Evolutionary conservation across 768 basidiomycete species (phyloP).

Genomic region (Tylopilus sp.): DNA sequence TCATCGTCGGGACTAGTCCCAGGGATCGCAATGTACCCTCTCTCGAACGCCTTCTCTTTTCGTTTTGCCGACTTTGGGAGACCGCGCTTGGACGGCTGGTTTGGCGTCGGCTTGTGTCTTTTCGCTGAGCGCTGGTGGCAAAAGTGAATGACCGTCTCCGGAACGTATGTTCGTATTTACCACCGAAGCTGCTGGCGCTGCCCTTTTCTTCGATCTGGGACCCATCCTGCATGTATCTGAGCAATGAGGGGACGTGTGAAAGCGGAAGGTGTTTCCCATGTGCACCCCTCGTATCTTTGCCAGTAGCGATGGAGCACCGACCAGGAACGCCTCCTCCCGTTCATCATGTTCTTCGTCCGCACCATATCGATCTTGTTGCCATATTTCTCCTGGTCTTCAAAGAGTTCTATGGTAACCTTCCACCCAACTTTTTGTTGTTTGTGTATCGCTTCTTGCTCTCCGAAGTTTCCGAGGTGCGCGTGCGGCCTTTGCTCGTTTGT

Average conservation of each 20-base stretch:
- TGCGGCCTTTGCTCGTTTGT: background rate
- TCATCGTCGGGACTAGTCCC: constrained; percentile 1
- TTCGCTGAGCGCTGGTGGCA: constrained; percentile 45
- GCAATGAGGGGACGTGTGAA: background rate
- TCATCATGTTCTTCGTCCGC: constrained; percentile 68
- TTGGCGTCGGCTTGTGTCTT: constrained; percentile 53
- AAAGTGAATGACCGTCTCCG: background rate
- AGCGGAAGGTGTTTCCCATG: constrained; percentile 25
- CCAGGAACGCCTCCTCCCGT: constrained; percentile 54
- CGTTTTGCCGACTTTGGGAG: constrained; percentile 34
- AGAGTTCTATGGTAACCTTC: constrained; percentile 52
- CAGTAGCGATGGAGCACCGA: constrained; percentile 23
- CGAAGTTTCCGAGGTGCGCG: constrained; percentile 65
- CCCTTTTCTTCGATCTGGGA: constrained; percentile 32
- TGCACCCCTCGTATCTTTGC: background rate
- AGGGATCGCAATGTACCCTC: constrained; percentile 63
- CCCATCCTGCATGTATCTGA: constrained; percentile 21
- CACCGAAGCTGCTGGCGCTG: constrained; percentile 26
- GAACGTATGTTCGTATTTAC: constrained; percentile 17
- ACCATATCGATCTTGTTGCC: constrained; percentile 69
- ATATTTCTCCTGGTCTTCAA: constrained; percentile 62
- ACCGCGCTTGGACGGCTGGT: constrained; percentile 12
- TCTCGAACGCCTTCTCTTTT: constrained; percentile 60
- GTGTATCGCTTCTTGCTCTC: constrained; percentile 63
- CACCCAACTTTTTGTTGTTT: constrained; percentile 56